Base-by-base conservation (phyloP, 2,329 filamentous ascomycete genomes). In the Fonsecaea erecta region DNA sequence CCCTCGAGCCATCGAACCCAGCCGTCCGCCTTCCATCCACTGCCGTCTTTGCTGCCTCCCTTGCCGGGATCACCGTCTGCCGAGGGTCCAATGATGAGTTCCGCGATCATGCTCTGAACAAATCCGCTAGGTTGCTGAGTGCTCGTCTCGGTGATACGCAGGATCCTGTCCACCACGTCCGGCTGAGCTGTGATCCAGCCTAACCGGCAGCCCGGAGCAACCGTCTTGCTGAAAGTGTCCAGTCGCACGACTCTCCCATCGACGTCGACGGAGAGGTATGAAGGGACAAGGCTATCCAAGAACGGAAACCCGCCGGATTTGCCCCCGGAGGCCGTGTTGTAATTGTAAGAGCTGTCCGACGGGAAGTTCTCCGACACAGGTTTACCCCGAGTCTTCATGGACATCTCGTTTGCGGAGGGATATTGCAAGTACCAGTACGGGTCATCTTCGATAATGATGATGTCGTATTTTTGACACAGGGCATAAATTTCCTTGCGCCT, bases 351-450 rank as follows among this genome's bases (percentile, higher is more conserved):
- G 18, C 60, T 24, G 68, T 71, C 37, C 66, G 75, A 73, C 72
- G 79, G 74, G 64, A 72, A 66, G 64, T 72, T 53, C 75, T 75
- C 60, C 71, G 72, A 52, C 73, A 77, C 37, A 37, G 67, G 60
- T 9, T 70, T 61, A 18, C 74, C 73, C 12, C 74, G 73, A 51
- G 65, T 70, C 40, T 72, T 70, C 5, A 74, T 70, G 24, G 77
- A 73, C 59, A 80, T 74, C 8, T 79, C 70, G 35, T 81, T 85
- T 0, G 90, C 88, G 0, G 90, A 90, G 0, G 92, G 92, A 77
- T 87, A 97, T 76, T 97, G 94, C 8, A 98, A 83, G 76, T 95
- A 94, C 91, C 92, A 97, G 80, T 97, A 97, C 5, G 94, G 94
- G 68, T 97, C 93, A 73, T 98, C 94, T 77, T 98, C 94, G 67